Evolutionary conservation across 352 stramenopile genomes (phyloP), one percentile per base, ranked within the genome.

Genomic region (Pythium diclinum): DNA sequence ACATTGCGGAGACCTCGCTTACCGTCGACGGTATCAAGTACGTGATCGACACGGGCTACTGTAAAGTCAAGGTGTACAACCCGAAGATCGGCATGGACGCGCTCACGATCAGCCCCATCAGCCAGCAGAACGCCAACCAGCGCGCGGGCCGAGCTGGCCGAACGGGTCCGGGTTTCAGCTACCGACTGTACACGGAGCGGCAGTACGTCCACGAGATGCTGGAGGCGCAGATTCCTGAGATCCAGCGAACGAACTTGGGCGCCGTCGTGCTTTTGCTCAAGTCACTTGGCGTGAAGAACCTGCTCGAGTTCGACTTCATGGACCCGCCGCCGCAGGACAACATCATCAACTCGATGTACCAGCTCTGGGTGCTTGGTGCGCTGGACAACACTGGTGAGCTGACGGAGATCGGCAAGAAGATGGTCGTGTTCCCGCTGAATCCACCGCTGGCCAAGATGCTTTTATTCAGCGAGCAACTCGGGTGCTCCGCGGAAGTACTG

Each of bases 11-110:
- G 75, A 99, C 96, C 3, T 97, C 85, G 52, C 79, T 98, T 28
- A 98, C 92, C 13, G 92, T 99, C 5, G 93, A 99, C 71, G 97
- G 97, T 36, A 99, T 99, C 74, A 95, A 96, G 65, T 99, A 99
- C 74, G 97, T 99, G 6, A 98, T 99, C 32, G 97, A 99, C 77
- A 86, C 86, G 5, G 97, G 97, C 3, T 99, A 96, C 72, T 99
- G 92, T 77, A 99, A 99, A 69, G 89, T 99, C 14, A 99, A 99
- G 72, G 97, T 99, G 16, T 99, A 99, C 83, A 99, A 99, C 81
- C 94, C 97, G 0, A 97, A 97, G 72, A 99, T 99, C 73, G 97
- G 97, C 59, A 99, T 99, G 97, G 97, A 99, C 76, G 89, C 97
- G 6, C 76, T 99, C 19, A 92, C 98, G 57, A 89, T 98, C 14